Evolutionary conservation across 371 early-diverging fungal genomes (phyloP), one percentile per base, ranked within the genome.

Genomic region (Mortierella polycephala): DNA sequence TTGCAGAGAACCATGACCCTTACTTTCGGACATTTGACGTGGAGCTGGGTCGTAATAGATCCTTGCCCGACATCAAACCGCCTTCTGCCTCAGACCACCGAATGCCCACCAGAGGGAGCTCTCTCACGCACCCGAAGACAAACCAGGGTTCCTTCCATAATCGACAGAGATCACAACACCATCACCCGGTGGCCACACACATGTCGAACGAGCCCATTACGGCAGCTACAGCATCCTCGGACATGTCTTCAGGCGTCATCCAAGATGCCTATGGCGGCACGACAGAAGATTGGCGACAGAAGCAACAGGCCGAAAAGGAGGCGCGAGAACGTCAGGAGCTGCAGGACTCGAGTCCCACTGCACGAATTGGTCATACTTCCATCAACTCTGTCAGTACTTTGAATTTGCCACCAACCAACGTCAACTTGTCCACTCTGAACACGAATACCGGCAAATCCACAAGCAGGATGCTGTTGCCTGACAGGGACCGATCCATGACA

Each of bases 191-290:
- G 12, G 47, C 67, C 4, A 66, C 72, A 14, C 62, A 61, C 44
- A 72, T 62, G 62, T 72, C 72, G 0, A 65, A 65, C 52, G 72
- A 72, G 42, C 72, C 72, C 1, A 57, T 62, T 49, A 61, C 61
- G 5, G 45, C 72, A 7, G 51, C 30, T 30, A 30, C 51, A 56
- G 14, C 56, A 14, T 14, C 54, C 0, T 20, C 62, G 12, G 47
- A 21, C 11, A n/a, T 45, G 8, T 7, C 54, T 10, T 30, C 60
- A 12, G 44, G 20, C 12, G n/a, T 44, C 39, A 20, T 62, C 16
- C 71, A 71, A 49, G 76, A 75, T 41, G 76, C 76, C 9, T 75
- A 75, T 40, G 76, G 76, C 6, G 76, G 76, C 11, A 75, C 71
- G 13, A 67, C 67, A 3, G 73, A 79, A 13, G 79, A 79, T 47